phyloP scores from a whole-genome alignment of 129 eudicot species.

The Pittosporum tobira region DNA sequence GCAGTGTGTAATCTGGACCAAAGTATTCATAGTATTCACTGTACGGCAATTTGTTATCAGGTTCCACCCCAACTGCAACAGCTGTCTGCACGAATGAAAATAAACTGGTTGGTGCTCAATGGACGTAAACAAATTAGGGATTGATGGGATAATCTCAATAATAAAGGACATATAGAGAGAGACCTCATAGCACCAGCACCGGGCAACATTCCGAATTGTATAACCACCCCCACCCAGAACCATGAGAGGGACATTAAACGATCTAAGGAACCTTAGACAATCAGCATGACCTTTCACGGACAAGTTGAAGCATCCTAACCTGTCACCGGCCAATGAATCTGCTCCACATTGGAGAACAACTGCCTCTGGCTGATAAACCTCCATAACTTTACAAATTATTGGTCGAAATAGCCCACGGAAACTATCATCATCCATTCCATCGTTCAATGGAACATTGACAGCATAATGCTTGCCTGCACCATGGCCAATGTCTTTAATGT shows the following conservation, averaged over 20 bases:
- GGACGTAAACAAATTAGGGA: no score
- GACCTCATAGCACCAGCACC: constrained; percentile 99
- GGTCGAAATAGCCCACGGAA: constrained; percentile 70
- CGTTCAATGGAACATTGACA: constrained; percentile 77
- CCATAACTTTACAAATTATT: constrained; percentile 75
- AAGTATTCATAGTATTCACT: constrained; percentile 79
- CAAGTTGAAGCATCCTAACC: constrained; percentile 87
- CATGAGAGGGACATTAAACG: constrained; percentile 86
- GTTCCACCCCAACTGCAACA: constrained; percentile 94
- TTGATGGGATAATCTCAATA: no score
- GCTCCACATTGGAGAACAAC: constrained; percentile 98
- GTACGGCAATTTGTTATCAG: constrained; percentile 76
- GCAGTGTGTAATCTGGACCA: constrained; percentile 94
- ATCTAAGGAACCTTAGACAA: constrained; percentile 73
- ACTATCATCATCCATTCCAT: constrained; percentile 75
- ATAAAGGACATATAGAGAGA: no score
- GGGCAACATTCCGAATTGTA: constrained; percentile 82
- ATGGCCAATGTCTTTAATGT: constrained; percentile 68
- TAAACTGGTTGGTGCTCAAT: no score
- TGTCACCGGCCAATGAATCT: constrained; percentile 88
- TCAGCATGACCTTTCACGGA: constrained; percentile 96
- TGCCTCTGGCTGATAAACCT: constrained; percentile 85
- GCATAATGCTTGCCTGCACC: constrained; percentile 71
- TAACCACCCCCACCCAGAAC: constrained; percentile 94
- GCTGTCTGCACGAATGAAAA: constrained; percentile 64